Percentiles rank a stretch among this genome's conserved stretches.
These are phyloP conservation scores for Dorcoceras hygrometricum DNA, from an alignment of 257 asterid genomes.

Conservation along the genomic window DNA sequence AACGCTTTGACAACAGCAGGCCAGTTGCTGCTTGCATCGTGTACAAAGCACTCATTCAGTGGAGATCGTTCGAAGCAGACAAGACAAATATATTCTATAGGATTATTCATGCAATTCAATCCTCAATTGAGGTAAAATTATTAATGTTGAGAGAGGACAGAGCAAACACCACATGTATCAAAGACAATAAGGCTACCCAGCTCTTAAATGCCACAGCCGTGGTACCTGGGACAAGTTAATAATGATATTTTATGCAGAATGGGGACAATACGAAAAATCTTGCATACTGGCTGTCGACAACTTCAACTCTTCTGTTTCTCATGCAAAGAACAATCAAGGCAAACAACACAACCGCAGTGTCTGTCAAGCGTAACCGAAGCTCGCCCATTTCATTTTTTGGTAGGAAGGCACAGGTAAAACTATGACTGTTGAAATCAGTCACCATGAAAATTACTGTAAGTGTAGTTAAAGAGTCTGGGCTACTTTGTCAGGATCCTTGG, in stretches of 20 bases:
- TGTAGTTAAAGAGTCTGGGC: slow-evolving; percentile 29
- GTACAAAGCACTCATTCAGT: slow-evolving; percentile 73
- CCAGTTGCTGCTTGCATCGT: slow-evolving; percentile 81
- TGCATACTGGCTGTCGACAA: slow-evolving; percentile 88
- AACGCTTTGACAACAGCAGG: slow-evolving; percentile 63
- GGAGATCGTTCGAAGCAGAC: slow-evolving; percentile 95
- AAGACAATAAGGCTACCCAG: slow-evolving; percentile 1
- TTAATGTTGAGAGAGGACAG: too few relatives aligned
- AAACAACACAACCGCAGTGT: slow-evolving; percentile 50
- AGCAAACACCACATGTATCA: neutral
- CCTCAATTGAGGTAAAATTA: slow-evolving; percentile 70
- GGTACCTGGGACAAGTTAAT: slow-evolving; percentile 14
- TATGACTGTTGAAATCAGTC: slow-evolving; percentile 21
- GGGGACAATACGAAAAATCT: slow-evolving; percentile 59
- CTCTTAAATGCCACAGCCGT: neutral
- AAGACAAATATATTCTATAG: slow-evolving; percentile 76
- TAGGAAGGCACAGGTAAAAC: slow-evolving; percentile 84
- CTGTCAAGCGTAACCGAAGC: slow-evolving; percentile 62
- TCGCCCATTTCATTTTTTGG: slow-evolving; percentile 75
- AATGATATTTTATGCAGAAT: slow-evolving; percentile 36
- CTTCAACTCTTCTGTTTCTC: slow-evolving; percentile 82
- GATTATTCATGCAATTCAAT: slow-evolving; percentile 77
- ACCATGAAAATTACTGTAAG: slow-evolving; percentile 18
- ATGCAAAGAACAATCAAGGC: slow-evolving; percentile 83
- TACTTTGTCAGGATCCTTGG: slow-evolving; percentile 38